Base-by-base conservation (phyloP, 768 basidiomycete genomes). In the Suillus cothurnatus region DNA sequence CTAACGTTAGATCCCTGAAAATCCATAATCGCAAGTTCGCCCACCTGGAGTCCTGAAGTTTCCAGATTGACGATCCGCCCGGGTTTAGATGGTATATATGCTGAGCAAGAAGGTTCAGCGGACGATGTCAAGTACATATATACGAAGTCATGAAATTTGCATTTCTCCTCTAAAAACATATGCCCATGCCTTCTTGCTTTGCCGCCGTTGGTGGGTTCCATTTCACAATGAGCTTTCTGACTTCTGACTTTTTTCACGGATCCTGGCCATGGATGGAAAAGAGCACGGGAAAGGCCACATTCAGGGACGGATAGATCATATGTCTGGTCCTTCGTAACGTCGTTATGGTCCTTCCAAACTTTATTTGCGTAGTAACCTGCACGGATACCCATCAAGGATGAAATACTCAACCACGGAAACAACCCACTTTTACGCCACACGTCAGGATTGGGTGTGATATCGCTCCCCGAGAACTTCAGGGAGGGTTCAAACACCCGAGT, bases 121-220 rank as follows among this genome's bases (percentile, higher is more conserved):
- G 11, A 31, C 21, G 5, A 26, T 43, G n/a, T 9, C 19, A 34
- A 12, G 32, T 23, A 59, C 23, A 32, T 65, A 91, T 93, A 85
- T 58, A 96, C 74, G 72, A 96, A 98, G 11, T 85, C 77, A 32
- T 82, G 80, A 69, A 97, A 96, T 57, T 79, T 84, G 12, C 82
- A 81, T 71, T 90, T 87, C 72, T 95, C 86, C 6, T 95, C 96
- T 1, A 99, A 68, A 99, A 99, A 72, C 96, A 99, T 21, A 99
- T 84, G 0, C 96, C 96, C 87, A 97, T 95, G 75, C 93, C 95
- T 72, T 99, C 96, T 21, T 82, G 83, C 65, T 93, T 83, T 3
- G 85, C 81, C 0, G 93, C 92, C 3, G 90, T 95, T 4, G 89
- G 88, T 23, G 97, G 76, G 1, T 74, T 78, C 73, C 84, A 85